phyloP scores from a whole-genome alignment of 257 asterid species.

The Verbascum thapsus region DNA sequence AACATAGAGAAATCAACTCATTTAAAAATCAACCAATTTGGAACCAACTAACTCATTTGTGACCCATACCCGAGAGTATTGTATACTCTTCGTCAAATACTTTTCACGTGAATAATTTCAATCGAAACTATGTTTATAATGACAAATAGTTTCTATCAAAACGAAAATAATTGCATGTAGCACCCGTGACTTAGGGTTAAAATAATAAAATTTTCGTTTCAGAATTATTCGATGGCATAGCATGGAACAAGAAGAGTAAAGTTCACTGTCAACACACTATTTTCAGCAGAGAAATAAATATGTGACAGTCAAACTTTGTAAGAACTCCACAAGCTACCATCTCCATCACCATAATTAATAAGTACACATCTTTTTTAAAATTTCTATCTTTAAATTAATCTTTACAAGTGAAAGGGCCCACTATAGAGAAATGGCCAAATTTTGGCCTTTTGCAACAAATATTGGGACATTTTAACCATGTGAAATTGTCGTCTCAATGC shows the following conservation, averaged over 20 bases:
- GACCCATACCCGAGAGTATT: no score
- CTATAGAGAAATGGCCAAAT: constrained; percentile 19
- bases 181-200: no score
- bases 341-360: constrained; percentile 3
- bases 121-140: background rate
- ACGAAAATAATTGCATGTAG: no score
- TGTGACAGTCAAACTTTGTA: constrained; percentile 17
- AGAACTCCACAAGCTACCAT: background rate
- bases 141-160: background rate
- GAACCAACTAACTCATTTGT: no score
- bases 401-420: constrained; percentile 2
- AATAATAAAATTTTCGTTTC: no score
- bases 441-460: constrained; percentile 23
- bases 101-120: background rate
- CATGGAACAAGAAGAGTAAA: background rate
- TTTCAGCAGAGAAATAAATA: background rate
- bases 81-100: background rate
- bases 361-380: constrained; percentile 20
- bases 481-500: constrained; percentile 24
- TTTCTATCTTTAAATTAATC: background rate
- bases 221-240: background rate
- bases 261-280: background rate
- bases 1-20: no score
- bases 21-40: no score
- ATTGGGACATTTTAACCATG: constrained; percentile 30